Evolutionary conservation across 1,139 yeast species (phyloP).

Genomic region (Suhomyces panamericanus): DNA sequence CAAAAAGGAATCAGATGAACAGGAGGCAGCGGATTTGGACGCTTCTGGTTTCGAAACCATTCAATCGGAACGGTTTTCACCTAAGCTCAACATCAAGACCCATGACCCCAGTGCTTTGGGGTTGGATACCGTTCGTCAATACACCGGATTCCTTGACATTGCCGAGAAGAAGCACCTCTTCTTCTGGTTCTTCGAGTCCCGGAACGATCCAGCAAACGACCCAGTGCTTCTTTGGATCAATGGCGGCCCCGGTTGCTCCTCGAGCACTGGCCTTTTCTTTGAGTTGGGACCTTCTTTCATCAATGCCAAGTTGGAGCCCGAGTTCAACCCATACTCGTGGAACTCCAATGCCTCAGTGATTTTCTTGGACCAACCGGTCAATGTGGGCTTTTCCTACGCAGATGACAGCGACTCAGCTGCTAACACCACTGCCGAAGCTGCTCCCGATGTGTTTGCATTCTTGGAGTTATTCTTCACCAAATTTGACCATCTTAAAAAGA

Average conservation of each 20-base stretch:
- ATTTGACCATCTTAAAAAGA: conserved; percentile 41
- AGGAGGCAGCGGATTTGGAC: background rate
- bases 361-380: conserved; percentile 50
- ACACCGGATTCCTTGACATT: conserved; percentile 15
- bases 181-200: conserved; percentile 47
- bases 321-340: conserved; percentile 44
- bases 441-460: conserved; percentile 63
- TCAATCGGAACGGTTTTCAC: background rate
- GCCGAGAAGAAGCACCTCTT: conserved; percentile 29
- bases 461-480: conserved; percentile 23
- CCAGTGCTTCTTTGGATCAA: conserved; percentile 48
- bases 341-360: conserved; percentile 47
- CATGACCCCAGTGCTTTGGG: conserved; percentile 8
- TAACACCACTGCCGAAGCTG: conserved; percentile 65
- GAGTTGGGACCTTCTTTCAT: conserved; percentile 45
- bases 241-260: conserved; percentile 50
- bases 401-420: conserved; percentile 35
- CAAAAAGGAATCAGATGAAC: background rate
- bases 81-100: conserved; percentile 3
- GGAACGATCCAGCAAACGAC: conserved; percentile 47
- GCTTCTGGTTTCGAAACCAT: background rate
- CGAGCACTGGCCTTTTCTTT: conserved; percentile 44
- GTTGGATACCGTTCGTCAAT: conserved; percentile 13
- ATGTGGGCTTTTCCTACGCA: conserved; percentile 54
- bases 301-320: conserved; percentile 40